Percentiles rank a stretch among this genome's conserved stretches.
These are phyloP conservation scores for Hansenula sp. DNA, from an alignment of 1,139 yeast genomes.

Conservation along the genomic window DNA sequence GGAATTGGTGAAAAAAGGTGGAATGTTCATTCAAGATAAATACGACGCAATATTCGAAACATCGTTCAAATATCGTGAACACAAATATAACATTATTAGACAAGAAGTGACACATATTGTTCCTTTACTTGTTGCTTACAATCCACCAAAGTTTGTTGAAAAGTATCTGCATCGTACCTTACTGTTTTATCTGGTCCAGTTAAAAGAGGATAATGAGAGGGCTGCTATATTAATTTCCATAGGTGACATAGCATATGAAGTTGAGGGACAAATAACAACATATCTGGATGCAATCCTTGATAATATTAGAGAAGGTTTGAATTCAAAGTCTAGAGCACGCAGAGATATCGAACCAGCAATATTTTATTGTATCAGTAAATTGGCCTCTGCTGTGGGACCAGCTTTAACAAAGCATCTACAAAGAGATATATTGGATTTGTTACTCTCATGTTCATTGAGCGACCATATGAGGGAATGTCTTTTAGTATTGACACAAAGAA, in stretches of 20 bases:
- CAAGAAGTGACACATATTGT: slow-evolving; percentile 78
- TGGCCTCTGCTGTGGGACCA: slow-evolving; percentile 92
- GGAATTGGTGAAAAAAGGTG: slow-evolving; percentile 66
- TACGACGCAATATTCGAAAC: slow-evolving; percentile 78
- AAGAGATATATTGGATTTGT: slow-evolving; percentile 72
- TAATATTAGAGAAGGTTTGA: slow-evolving; percentile 77
- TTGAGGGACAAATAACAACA: slow-evolving; percentile 82
- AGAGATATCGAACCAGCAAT: slow-evolving; percentile 83
- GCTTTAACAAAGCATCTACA: slow-evolving; percentile 87
- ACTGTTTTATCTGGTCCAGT: slow-evolving; percentile 70
- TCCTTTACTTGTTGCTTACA: slow-evolving; percentile 79
- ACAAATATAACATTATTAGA: slow-evolving; percentile 69
- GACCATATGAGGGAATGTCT: slow-evolving; percentile 75
- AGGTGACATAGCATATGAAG: slow-evolving; percentile 81
- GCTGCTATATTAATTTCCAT: slow-evolving; percentile 77
- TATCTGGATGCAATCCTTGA: slow-evolving; percentile 84
- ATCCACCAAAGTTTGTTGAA: slow-evolving; percentile 72
- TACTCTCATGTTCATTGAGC: slow-evolving; percentile 79
- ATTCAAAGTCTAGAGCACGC: slow-evolving; percentile 41
- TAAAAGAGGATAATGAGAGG: slow-evolving; percentile 74
- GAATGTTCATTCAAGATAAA: slow-evolving; percentile 63
- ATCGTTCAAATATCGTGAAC: slow-evolving; percentile 70
- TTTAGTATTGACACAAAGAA: slow-evolving; percentile 59
- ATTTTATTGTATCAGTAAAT: slow-evolving; percentile 82
- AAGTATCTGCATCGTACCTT: slow-evolving; percentile 78